These are phyloP conservation scores for Musa balbisiana DNA, from an alignment of 202 grass and related monocot genomes.

Conservation along the genomic window DNA sequence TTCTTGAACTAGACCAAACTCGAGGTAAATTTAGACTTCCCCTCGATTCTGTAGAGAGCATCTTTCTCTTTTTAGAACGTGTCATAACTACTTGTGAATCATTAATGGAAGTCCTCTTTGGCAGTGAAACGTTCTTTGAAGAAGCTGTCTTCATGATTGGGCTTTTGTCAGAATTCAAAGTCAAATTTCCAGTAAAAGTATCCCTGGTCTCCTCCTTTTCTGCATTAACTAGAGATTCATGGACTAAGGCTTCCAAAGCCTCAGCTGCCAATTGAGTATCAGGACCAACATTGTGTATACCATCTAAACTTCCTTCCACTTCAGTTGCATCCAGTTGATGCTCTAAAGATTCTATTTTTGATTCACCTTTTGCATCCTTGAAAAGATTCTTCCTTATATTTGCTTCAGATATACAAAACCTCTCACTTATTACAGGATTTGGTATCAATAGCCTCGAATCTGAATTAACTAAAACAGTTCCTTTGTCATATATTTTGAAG, in stretches of 20 bases:
- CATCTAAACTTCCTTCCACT: slow-evolving; percentile 25
- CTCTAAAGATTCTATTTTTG: slow-evolving; percentile 18
- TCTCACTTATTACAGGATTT: neutral
- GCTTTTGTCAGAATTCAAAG: slow-evolving; percentile 1
- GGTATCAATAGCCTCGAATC: neutral
- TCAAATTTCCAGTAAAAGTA: slow-evolving; percentile 13
- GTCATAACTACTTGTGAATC: slow-evolving; percentile 33
- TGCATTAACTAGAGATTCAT: slow-evolving; percentile 30
- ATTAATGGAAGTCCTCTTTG: slow-evolving; percentile 29
- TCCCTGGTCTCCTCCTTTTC: slow-evolving; percentile 13
- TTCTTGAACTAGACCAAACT: slow-evolving; percentile 28
- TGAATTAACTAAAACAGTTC: neutral
- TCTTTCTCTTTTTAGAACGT: slow-evolving; percentile 54
- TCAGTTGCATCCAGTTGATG: slow-evolving; percentile 20
- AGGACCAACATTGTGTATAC: slow-evolving; percentile 43
- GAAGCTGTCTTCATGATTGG: neutral
- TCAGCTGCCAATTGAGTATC: slow-evolving; percentile 88
- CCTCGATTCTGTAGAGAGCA: slow-evolving; percentile 1
- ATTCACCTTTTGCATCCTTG: slow-evolving; percentile 23
- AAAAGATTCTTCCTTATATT: slow-evolving; percentile 1
- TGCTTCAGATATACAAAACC: neutral
- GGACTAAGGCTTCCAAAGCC: slow-evolving; percentile 59
- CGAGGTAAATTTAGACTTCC: slow-evolving; percentile 15
- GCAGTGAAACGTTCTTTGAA: slow-evolving; percentile 26
- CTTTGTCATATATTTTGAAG: neutral